A percentile compares a stretch with the other conserved stretches of the same genome.
phyloP scores from a whole-genome alignment of 768 basidiomycete species.

The Kwoniella newhampshirensis region DNA sequence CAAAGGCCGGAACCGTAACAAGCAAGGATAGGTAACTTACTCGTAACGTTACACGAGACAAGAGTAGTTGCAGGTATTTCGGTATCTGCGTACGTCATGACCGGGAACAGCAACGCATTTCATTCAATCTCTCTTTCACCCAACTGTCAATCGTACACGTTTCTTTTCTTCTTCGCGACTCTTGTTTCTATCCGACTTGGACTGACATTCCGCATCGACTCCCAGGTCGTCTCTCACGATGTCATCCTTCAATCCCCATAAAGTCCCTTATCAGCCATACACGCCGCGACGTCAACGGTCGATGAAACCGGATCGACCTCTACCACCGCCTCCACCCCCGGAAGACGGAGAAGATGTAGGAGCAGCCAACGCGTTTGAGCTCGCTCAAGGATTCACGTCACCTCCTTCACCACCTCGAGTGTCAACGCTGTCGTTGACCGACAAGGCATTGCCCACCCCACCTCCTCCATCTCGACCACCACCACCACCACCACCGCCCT shows the following conservation, averaged over 20 bases:
- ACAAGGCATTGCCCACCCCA: not conserved
- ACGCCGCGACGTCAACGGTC: conserved; percentile 24
- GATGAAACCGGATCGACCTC: conserved; percentile 16
- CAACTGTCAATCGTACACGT: too few relatives aligned
- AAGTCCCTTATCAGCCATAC: conserved; percentile 29
- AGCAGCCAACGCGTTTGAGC: conserved; percentile 28
- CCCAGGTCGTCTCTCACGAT: not conserved
- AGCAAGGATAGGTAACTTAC: too few relatives aligned
- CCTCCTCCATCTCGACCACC: conserved; percentile 8
- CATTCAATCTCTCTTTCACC: too few relatives aligned
- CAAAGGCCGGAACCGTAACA: too few relatives aligned
- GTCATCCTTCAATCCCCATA: conserved; percentile 20
- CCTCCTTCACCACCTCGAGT: conserved; percentile 35
- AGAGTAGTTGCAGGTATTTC: too few relatives aligned
- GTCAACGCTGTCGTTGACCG: not conserved
- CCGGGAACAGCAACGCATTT: too few relatives aligned
- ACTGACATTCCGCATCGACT: not conserved
- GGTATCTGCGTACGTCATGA: too few relatives aligned
- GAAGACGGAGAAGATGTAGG: conserved; percentile 29
- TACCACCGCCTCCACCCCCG: conserved; percentile 24
- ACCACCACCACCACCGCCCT: conserved; percentile 10
- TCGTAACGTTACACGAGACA: too few relatives aligned
- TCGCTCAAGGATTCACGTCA: conserved; percentile 32
- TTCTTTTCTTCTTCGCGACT: not conserved
- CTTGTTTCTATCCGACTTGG: not conserved